Conservation (phyloP, 305 asterid species). For the Solanum hybrid region DNA sequence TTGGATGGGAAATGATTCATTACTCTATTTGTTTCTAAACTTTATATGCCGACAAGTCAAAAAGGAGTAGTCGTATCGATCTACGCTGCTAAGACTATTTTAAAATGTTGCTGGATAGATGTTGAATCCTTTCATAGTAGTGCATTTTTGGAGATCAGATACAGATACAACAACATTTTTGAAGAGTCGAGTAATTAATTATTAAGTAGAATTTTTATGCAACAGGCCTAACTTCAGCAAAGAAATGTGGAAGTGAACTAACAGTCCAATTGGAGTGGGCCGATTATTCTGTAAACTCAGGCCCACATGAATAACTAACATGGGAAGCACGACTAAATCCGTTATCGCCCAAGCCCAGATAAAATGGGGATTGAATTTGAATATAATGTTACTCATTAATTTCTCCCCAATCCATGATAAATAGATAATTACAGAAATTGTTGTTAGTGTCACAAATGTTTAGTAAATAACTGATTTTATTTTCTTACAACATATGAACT, state of each 20-base stretch:
- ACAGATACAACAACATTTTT: neutral
- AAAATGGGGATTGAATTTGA: neutral
- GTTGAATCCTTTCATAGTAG: neutral
- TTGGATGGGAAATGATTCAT: neutral
- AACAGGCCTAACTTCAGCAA: neutral
- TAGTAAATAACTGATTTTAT: neutral
- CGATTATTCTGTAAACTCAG: neutral
- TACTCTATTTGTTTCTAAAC: neutral
- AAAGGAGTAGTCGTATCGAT: neutral
- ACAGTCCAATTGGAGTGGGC: neutral
- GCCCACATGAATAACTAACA: neutral
- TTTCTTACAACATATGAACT: neutral
- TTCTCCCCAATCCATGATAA: too few relatives aligned
- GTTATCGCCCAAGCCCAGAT: neutral
- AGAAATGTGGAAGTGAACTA: neutral
- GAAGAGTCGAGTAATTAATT: neutral
- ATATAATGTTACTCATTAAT: too few relatives aligned
- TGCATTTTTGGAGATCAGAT: neutral
- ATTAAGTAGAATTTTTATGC: neutral
- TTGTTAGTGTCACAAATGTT: neutral
- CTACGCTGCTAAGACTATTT: neutral
- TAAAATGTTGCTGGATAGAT: neutral
- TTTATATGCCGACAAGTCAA: neutral
- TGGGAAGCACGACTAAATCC: neutral
- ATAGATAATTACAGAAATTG: neutral